Evolutionary conservation across 2,329 filamentous ascomycete species (phyloP).

Genomic region (Teratosphaeria nubilosa): DNA sequence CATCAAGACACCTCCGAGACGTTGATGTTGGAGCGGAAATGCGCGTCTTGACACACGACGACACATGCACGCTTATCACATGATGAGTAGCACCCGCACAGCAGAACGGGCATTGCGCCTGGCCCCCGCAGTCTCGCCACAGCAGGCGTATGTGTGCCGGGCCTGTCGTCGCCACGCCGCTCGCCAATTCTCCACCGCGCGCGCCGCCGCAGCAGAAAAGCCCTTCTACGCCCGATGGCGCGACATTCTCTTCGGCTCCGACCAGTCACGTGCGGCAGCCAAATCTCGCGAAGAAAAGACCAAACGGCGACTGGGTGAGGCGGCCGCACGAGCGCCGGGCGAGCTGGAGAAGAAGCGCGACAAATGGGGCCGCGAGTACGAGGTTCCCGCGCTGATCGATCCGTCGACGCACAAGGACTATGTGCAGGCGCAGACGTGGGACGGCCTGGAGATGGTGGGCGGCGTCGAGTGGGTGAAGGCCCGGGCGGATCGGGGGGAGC

Average conservation of each 20-base stretch:
- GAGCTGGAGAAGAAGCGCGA: constrained; percentile 4
- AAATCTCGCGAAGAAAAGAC: constrained; percentile 11
- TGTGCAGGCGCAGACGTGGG: constrained; percentile 39
- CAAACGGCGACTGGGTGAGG: constrained; percentile 1
- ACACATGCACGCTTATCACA: not conserved
- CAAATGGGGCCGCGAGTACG: constrained; percentile 12
- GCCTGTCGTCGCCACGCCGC: constrained; percentile 18
- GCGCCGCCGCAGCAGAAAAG: constrained; percentile 8
- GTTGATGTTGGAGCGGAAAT: not conserved
- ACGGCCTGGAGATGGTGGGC: constrained; percentile 46
- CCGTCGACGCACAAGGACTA: constrained; percentile 28
- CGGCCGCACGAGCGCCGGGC: not conserved
- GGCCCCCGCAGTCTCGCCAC: constrained; percentile 8
- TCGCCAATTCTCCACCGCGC: constrained; percentile 17
- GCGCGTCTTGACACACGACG: not conserved
- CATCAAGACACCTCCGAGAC: not conserved
- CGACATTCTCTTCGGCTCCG: constrained; percentile 18
- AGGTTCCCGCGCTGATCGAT: constrained; percentile 16
- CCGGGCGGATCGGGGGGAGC: constrained; percentile 26
- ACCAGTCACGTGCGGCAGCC: constrained; percentile 10
- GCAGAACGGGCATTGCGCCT: constrained; percentile 20
- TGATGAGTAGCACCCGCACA: constrained; percentile 13
- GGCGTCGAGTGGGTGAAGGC: constrained; percentile 33
- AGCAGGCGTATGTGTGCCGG: constrained; percentile 19
- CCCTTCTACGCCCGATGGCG: constrained; percentile 17